Base-by-base conservation (phyloP, 2,329 filamentous ascomycete species). In the Hyphodiscus sp. region DNA sequence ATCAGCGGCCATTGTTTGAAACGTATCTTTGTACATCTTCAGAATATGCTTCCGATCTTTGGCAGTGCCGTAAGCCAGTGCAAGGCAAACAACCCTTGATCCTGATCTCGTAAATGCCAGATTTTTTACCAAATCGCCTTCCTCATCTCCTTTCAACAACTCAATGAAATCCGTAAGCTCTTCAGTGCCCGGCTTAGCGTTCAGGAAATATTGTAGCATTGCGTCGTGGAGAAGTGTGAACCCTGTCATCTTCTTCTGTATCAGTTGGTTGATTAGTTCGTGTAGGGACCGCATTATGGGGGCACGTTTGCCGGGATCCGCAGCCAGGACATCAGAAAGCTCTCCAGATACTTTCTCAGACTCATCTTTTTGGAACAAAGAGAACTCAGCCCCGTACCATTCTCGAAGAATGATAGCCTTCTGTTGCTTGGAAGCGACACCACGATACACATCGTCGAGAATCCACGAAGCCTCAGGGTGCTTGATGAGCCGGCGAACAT, bases 151-250 rank as follows among this genome's bases (percentile, higher is more conserved):
- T 74, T 95, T 95, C 66, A 99, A 76, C 61, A 95, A 79, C 70
- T 97, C 91, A 54, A 95, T 74, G 67, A 96, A 96, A 63, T 95
- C 91, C 30, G 78, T 87, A 43, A 89, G 85, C 69, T 97, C 92
- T 54, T 89, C 83, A 45, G 85, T 89, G 2, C 87, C 91, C 4
- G 81, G 76, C 60, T 87, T 85, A 46, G 85, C 83, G 64, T 87
- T 92, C 50, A 90, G 74, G 72, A 92, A 96, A 72, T 96, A 99
- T 69, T 99, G 92, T 55, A 96, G 77, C 91, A 99, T 96, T 48
- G 94, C 94, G 66, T 97, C 94, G 71, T 99, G 95, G 19, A 99
- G 81, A 80, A 99, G 95, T 1, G 92, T 97, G 73, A 99, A 97
- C 10, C 90, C 92, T 0, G 90, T 95, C 73, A 94, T 85, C 73